These are phyloP conservation scores for Ascochyta koolunga DNA, from an alignment of 2,329 filamentous ascomycete species.

Conservation along the genomic window DNA sequence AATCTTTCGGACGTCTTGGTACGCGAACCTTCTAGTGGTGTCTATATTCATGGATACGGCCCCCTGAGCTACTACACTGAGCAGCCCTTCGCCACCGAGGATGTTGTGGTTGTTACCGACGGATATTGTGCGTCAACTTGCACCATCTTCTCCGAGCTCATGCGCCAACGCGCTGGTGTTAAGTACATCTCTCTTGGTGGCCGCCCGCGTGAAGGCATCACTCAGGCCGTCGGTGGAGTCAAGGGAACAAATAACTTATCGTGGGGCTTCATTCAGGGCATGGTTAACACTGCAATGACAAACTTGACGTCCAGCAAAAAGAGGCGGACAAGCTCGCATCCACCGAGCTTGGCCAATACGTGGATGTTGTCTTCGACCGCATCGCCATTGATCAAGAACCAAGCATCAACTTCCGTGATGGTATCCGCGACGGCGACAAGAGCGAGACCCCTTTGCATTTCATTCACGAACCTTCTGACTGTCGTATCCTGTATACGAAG, in stretches of 20 bases:
- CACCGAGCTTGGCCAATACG: slow-evolving; percentile 43
- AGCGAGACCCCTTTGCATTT: slow-evolving; percentile 63
- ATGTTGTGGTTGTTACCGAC: slow-evolving; percentile 61
- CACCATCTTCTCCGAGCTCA: slow-evolving; percentile 62
- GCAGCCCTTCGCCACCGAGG: slow-evolving; percentile 62
- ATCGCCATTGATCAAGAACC: slow-evolving; percentile 29
- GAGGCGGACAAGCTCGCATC: slow-evolving; percentile 38
- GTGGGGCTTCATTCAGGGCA: slow-evolving; percentile 40
- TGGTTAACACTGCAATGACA: slow-evolving; percentile 30
- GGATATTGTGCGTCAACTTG: slow-evolving; percentile 67
- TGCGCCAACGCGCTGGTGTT: slow-evolving; percentile 60
- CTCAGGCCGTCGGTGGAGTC: slow-evolving; percentile 65
- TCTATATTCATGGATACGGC: slow-evolving; percentile 44
- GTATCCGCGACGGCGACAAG: slow-evolving; percentile 52
- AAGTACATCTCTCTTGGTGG: slow-evolving; percentile 66
- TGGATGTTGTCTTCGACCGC: slow-evolving; percentile 39
- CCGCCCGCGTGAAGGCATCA: slow-evolving; percentile 59
- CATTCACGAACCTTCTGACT: slow-evolving; percentile 66
- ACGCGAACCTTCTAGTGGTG: slow-evolving; percentile 42
- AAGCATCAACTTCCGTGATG: slow-evolving; percentile 49
- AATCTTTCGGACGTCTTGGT: slow-evolving; percentile 51
- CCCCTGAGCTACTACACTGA: slow-evolving; percentile 52
- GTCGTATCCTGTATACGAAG: slow-evolving; percentile 65
- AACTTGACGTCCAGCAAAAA: slow-evolving; percentile 29
- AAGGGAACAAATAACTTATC: slow-evolving; percentile 58